phyloP scores from a whole-genome alignment of 2,329 filamentous ascomycete species.

The Pseudogymnoascus sp. region DNA sequence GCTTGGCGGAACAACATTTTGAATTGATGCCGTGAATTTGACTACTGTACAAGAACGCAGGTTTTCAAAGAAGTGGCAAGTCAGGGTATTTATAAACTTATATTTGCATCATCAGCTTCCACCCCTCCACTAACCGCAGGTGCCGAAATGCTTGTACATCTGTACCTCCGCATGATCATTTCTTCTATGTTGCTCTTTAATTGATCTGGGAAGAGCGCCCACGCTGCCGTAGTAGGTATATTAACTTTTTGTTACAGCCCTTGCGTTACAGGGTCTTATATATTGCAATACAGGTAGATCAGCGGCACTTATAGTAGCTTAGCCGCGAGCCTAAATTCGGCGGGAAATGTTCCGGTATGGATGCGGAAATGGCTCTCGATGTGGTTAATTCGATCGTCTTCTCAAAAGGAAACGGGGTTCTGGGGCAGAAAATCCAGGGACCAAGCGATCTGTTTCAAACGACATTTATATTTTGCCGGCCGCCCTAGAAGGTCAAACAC shows the following conservation, averaged over 20 bases:
- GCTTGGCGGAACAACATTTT: conserved; percentile 35
- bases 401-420: background rate
- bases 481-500: background rate
- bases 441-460: background rate
- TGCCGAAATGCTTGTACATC: conserved; percentile 14
- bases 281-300: conserved; percentile 2
- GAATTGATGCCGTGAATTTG: conserved; percentile 11
- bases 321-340: background rate
- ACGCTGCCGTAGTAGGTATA: conserved; percentile 22
- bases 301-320: background rate
- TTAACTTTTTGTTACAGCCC: conserved; percentile 14
- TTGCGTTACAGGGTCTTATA: conserved; percentile 3
- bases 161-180: conserved; percentile 11
- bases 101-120: conserved; percentile 16
- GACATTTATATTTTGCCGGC: background rate
- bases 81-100: conserved; percentile 23
- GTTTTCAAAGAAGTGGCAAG: conserved; percentile 14
- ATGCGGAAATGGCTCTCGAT: background rate
- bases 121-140: conserved; percentile 16
- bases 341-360: background rate
- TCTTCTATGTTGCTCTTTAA: conserved; percentile 6
- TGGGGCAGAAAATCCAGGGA: background rate
- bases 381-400: background rate
- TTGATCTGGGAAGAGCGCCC: conserved; percentile 20
- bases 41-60: conserved; percentile 10